Evolutionary conservation across 1,139 yeast species (phyloP), one percentile per base, ranked within the genome.

Genomic region (Meyerozyma smithsonii): DNA sequence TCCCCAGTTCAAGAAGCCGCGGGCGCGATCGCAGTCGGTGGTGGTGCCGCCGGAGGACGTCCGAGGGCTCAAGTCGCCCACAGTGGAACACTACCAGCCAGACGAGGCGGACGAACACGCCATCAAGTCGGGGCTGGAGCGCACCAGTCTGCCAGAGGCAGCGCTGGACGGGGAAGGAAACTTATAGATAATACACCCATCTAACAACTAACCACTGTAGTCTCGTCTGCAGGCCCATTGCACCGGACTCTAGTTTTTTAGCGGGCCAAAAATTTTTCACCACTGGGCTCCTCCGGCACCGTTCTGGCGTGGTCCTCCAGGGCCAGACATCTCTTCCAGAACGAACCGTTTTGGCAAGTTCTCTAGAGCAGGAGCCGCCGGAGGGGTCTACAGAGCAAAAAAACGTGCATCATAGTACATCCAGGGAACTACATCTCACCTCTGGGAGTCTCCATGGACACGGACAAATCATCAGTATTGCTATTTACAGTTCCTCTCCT

Each of bases 381-480:
- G 43, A 37, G 33, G 41, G 28, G 41, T 42, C 54, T 53, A 46
- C 47, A 44, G 28, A 51, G 32, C 45, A 43, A 45, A 42, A 45
- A 53, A 43, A 33, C 46, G 76, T 70, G 74, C 69, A 66, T 68
- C 76, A 70, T 70, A 69, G 76, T 70, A 68, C 76, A 68, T 69
- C 74, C 61, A 58, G 62, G 56, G 59, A 20, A 47, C 43, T 39
- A 37, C 40, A 35, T 41, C 42, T 42, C 42, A 52, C 47, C 62
- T 60, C 54, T 64, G 65, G 74, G 75, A 66, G 76, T 70, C 76
- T 70, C 76, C 76, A 69, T 66, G 71, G 64, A 61, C 74, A 70
- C 76, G 57, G 47, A 70, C 75, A 70, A 56, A 40, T 37, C n/a
- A 7, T 12, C 12, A 12, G 6, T 37, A 40, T 28, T 14, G 10